Evolutionary conservation across 768 basidiomycete species (phyloP).

Genomic region (Boletellus emodensis): DNA sequence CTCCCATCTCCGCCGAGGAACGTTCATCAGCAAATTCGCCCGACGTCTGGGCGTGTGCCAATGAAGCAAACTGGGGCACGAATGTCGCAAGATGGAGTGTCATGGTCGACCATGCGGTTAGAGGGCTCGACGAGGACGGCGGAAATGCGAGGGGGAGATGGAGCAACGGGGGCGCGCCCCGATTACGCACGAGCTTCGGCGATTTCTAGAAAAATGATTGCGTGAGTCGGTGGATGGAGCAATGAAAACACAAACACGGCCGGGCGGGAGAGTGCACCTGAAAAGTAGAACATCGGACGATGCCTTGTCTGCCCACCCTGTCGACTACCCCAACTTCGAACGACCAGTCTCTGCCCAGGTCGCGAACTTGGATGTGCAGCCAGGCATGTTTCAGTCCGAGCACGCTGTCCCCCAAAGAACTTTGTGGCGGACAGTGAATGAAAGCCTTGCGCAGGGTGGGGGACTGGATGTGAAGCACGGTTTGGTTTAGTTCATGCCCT

Average conservation of each 20-base stretch:
- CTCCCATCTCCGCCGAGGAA: conserved; percentile 20
- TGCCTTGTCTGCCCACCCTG: conserved; percentile 51
- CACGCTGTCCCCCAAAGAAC: conserved; percentile 28
- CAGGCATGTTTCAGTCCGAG: conserved; percentile 67
- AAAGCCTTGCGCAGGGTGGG: conserved; percentile 67
- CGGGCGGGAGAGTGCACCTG: conserved; percentile 48
- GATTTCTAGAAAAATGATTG: conserved; percentile 41
- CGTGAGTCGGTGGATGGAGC: conserved; percentile 7
- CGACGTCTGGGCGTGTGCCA: conserved; percentile 29
- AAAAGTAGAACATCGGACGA: conserved; percentile 71
- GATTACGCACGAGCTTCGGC: conserved; percentile 45
- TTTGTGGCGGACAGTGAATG: conserved; percentile 50
- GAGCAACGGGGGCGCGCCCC: conserved; percentile 49
- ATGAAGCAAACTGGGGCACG: conserved; percentile 58
- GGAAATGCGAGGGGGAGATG: conserved; percentile 72
- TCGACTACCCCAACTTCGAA: conserved; percentile 76
- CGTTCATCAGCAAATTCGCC: conserved; percentile 21
- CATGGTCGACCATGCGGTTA: conserved; percentile 71
- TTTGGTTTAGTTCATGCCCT: conserved; percentile 48
- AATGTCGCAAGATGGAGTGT: conserved; percentile 56
- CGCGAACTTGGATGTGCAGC: conserved; percentile 73
- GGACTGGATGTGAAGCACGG: conserved; percentile 76
- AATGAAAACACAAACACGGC: not conserved
- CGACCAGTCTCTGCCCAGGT: conserved; percentile 64
- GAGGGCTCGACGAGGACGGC: conserved; percentile 44